Percentiles rank a stretch among this genome's conserved stretches.
These are phyloP conservation scores for Coemansia sp. DNA, from an alignment of 192 early-diverging fungal species.

Conservation along the genomic window DNA sequence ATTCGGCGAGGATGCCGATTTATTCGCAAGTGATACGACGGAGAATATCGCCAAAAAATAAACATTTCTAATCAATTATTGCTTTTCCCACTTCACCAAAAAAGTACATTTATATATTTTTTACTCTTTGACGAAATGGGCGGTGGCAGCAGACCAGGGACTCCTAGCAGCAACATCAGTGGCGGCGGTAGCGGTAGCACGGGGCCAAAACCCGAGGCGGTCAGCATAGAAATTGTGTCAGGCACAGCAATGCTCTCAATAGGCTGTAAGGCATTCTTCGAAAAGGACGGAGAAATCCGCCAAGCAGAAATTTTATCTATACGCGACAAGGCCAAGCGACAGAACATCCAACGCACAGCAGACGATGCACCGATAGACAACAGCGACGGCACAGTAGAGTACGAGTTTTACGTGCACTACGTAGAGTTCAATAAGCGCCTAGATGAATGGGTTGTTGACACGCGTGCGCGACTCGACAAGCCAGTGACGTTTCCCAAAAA, in stretches of 20 bases:
- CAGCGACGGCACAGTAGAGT: conserved; percentile 35
- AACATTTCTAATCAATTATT: neutral
- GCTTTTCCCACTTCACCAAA: neutral
- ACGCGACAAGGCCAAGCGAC: conserved; percentile 57
- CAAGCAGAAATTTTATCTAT: conserved; percentile 87
- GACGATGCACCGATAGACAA: conserved; percentile 53
- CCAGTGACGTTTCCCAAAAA: conserved; percentile 74
- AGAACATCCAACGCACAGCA: conserved; percentile 46
- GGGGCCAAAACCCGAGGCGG: conserved; percentile 31
- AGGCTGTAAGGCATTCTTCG: conserved; percentile 67
- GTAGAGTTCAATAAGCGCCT: conserved; percentile 97
- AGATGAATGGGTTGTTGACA: conserved; percentile 89
- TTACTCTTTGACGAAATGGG: conserved; percentile 18
- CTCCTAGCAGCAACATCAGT: conserved; percentile 11
- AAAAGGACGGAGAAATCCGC: conserved; percentile 68
- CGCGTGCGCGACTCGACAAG: conserved; percentile 66
- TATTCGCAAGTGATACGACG: neutral
- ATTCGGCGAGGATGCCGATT: neutral
- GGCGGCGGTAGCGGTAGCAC: neutral
- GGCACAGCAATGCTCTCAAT: conserved; percentile 48
- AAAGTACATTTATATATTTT: neutral
- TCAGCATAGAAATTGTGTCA: conserved; percentile 21
- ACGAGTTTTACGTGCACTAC: conserved; percentile 96
- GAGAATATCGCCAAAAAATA: neutral
- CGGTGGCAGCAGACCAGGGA: conserved; percentile 47